Evolutionary conservation across 2,329 filamentous ascomycete species (phyloP), one percentile per base, ranked within the genome.

Genomic region (Pestalotiopsis sp.): DNA sequence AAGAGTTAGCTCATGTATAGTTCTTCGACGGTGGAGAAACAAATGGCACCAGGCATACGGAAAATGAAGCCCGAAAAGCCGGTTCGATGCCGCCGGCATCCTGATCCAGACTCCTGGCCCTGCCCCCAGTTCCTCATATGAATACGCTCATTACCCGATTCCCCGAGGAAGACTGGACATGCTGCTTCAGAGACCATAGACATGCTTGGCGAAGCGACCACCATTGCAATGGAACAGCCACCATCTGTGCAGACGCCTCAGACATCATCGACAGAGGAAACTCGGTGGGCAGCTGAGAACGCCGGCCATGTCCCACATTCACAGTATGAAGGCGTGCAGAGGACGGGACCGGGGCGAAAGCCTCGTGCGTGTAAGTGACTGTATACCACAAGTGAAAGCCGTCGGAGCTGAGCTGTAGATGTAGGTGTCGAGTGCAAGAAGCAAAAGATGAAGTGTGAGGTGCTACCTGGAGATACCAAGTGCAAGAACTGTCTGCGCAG

Each of bases 371-470:
- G n/a, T 61, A 64, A 20, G 38, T 31, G 14, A 23, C 5, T 3
- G 4, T 17, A 13, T 13, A 3, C 14, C 9, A 38, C 27, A 4
- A 31, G 31, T n/a, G 13, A 4, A 2, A 63, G 14, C 5, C 57
- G 3, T 4, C 2, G 25, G n/a, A 13, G 25, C 23, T 59, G 12
- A 41, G 14, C n/a, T 23, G 45, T 49, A 38, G 11, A 31, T 59
- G 3, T 64, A 83, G 81, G 81, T 66, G 80, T 80, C 14, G 82
- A 84, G 72, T 84, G 82, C 69, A 83, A 83, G 70, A 81, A 82
- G 45, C 82, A 83, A 70, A 84, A 84, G 73, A 84, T 85, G 73
- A 82, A 81, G 71, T 84, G 83, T 73, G 81, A 84, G 67, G 79
- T 84, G 66, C 77, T 80, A 62, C 71, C 79, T 2, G 82, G 81